Base-by-base conservation (phyloP, 768 basidiomycete species). In the Hygrophoropsis aurantiaca region DNA sequence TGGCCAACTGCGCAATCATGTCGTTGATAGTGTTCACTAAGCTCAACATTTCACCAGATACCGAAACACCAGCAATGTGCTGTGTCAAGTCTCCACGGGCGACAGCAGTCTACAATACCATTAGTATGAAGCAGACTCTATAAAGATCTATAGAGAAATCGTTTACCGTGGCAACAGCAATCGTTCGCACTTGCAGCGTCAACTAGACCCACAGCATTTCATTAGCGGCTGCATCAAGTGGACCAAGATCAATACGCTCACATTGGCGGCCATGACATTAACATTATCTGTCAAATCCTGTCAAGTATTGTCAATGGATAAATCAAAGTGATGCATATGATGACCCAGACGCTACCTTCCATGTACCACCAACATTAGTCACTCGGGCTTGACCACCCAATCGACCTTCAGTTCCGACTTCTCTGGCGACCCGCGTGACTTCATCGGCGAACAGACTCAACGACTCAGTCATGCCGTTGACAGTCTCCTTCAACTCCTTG, bases 11-110 rank as follows among this genome's bases (percentile, higher is more conserved):
- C 54, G 81, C 82, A 57, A 84, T 83, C 83, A 84, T 84, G 65
- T 87, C 85, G 69, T 97, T 97, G 81, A 98, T 98, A 15, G 97
- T 98, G 68, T 94, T 92, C 41, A 97, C 94, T 54, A 99, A 74
- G 53, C 83, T 86, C n/a, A 95, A 74, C 74, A 98, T 95, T 71
- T 99, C 95, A 61, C 95, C 95, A 13, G 90, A 87, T 4, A 95
- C 94, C 1, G 87, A 85, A 16, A 97, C 90, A 33, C 91, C 93
- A 8, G 80, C 82, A 53, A 98, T 92, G 74, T 98, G 97, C 62
- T 90, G 85, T 0, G 88, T 93, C 63, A 99, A 74, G 62, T 97
- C 92, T 50, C 97, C 95, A 13, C 85, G 81, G 13, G 94, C 93
- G 49, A 99, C 94, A 27, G 94, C 94, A 32, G 90, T 94, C 77